Evolutionary conservation across 1,284 basidiomycete genomes (phyloP).

Genomic region (Singerocomus rubriflavus): DNA sequence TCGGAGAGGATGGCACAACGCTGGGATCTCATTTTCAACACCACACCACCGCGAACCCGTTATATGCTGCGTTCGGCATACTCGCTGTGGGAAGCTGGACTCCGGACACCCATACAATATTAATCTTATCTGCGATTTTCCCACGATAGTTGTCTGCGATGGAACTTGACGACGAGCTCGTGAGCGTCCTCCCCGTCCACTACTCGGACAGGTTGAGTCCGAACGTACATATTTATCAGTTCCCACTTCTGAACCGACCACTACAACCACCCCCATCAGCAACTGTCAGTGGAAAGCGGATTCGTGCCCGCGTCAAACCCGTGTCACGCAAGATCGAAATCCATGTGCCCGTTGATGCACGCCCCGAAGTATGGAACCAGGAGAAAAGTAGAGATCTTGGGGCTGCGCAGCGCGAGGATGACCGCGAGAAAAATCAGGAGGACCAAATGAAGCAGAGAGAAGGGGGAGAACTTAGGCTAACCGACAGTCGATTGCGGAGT

Average conservation of each 20-base stretch:
- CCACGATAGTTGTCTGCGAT: constrained; percentile 18
- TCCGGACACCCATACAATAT: too few species aligned
- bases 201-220: constrained; percentile 59
- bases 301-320: constrained; percentile 68
- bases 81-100: too few species aligned
- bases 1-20: too few species aligned
- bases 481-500: constrained; percentile 67
- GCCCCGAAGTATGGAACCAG: constrained; percentile 73
- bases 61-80: too few species aligned
- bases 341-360: constrained; percentile 72
- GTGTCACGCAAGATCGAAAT: constrained; percentile 62
- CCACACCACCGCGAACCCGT: too few species aligned
- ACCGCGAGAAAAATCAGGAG: constrained; percentile 70
- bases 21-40: too few species aligned
- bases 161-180: constrained; percentile 48
- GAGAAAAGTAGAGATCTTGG: constrained; percentile 67
- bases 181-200: constrained; percentile 66
- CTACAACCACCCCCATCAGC: constrained; percentile 75
- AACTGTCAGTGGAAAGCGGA: constrained; percentile 65
- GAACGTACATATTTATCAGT: constrained; percentile 73
- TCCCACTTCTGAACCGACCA: constrained; percentile 68
- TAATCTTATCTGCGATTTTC: constrained; percentile 4
- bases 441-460: constrained; percentile 47
- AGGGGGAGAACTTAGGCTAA: constrained; percentile 56
- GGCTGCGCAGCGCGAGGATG: constrained; percentile 60